Conservation (phyloP, 108 stramenopile genomes). For the Cyclostephanos tholiformis region DNA sequence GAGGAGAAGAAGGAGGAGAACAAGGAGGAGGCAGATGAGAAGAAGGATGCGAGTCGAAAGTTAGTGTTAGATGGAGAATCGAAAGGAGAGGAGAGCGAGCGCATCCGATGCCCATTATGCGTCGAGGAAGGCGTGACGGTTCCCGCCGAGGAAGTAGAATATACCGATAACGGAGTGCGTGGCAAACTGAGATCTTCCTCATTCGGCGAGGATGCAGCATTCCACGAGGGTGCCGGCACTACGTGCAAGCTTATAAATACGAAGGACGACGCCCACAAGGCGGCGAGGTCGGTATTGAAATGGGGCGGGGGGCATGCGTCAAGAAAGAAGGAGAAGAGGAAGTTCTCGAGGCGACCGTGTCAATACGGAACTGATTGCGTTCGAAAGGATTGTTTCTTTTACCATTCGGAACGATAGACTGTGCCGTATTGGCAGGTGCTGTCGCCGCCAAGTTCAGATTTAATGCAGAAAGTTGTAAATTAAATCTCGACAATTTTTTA, state of each 20-base stretch:
- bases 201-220: slow-evolving; percentile 29
- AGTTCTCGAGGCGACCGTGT: slow-evolving; percentile 62
- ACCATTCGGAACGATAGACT: slow-evolving; percentile 62
- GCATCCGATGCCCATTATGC: slow-evolving; percentile 83
- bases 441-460: too few species aligned
- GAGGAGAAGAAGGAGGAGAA: background rate
- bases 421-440: too few species aligned
- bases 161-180: slow-evolving; percentile 83
- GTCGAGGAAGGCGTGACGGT: slow-evolving; percentile 81
- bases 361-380: slow-evolving; percentile 77
- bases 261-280: slow-evolving; percentile 40
- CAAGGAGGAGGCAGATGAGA: background rate
- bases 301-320: slow-evolving; percentile 92
- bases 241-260: background rate
- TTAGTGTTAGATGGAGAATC: background rate
- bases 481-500: too few species aligned
- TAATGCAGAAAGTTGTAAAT: too few species aligned
- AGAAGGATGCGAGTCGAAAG: slow-evolving; percentile 1
- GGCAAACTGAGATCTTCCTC: slow-evolving; percentile 36
- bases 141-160: slow-evolving; percentile 78
- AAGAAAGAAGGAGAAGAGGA: slow-evolving; percentile 67
- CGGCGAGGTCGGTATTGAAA: slow-evolving; percentile 85
- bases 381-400: slow-evolving; percentile 85
- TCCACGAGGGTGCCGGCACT: slow-evolving; percentile 4
- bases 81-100: slow-evolving; percentile 28